These are phyloP conservation scores for Hyphochytrium catenoides DNA, from an alignment of 352 stramenopile species.

Conservation along the genomic window DNA sequence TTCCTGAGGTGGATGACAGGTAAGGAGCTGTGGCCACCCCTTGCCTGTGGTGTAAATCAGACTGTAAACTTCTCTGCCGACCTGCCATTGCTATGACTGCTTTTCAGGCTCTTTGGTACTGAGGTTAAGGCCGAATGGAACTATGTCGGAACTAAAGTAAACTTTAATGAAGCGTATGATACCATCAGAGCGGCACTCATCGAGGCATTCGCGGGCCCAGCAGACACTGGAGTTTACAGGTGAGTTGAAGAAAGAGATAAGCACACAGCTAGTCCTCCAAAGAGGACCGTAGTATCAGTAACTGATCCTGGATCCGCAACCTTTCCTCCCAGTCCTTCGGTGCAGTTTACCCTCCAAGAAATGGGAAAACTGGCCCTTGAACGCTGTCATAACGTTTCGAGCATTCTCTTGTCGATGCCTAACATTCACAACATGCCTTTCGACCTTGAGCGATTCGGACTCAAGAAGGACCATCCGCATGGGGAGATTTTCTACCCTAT, in stretches of 20 bases:
- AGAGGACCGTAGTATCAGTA: neutral
- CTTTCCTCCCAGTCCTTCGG: conserved; percentile 36
- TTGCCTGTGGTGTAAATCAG: no score
- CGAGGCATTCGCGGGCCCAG: conserved; percentile 40
- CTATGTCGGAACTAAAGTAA: conserved; percentile 21
- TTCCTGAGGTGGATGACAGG: conserved; percentile 40
- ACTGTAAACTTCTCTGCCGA: no score
- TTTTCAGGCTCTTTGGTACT: conserved; percentile 26
- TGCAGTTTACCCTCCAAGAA: conserved; percentile 57
- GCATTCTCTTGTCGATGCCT: conserved; percentile 47
- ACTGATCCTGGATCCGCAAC: no score
- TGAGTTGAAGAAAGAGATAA: no score
- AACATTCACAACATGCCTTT: conserved; percentile 71
- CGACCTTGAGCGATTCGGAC: conserved; percentile 43
- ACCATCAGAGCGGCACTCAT: conserved; percentile 37
- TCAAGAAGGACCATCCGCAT: conserved; percentile 60
- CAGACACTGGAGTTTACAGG: conserved; percentile 35
- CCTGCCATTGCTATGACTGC: no score
- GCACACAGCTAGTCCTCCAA: neutral
- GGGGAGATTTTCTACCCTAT: conserved; percentile 62
- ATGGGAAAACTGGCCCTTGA: conserved; percentile 55
- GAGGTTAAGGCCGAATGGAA: conserved; percentile 43
- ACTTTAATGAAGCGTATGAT: conserved; percentile 19
- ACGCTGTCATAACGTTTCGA: conserved; percentile 26
- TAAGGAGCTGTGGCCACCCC: no score